Evolutionary conservation across 768 basidiomycete genomes (phyloP), one percentile per base, ranked within the genome.

Genomic region (Pisolithus orientalis): DNA sequence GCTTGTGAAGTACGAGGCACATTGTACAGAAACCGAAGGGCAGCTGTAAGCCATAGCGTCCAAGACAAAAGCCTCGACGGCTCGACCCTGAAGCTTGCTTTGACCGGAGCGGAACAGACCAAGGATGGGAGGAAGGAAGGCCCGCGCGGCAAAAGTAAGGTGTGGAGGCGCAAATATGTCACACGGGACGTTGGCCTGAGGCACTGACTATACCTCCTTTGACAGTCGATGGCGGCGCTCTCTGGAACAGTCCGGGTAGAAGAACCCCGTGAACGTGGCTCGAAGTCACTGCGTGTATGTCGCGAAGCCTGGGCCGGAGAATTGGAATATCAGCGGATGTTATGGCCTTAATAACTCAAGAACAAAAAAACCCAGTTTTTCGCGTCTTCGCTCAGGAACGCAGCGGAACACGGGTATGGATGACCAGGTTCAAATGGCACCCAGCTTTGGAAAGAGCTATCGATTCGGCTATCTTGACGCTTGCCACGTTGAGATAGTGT

Each of bases 191-290:
- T 44, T 45, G 27, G 28, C 10, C 9, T 31, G 9, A 14, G 47
- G 44, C 46, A 40, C 47, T 43, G 14, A 28, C 49, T 27, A 46
- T 47, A 44, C 14, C 24, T 31, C 24, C 44, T 53, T 24, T 44
- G 39, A 38, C 39, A 38, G 31, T 17, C 25, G 42, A 25, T 24
- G 7, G 28, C 21, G 39, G 38, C 31, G 34, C 47, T 39, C 27
- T 49, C 27, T 49, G 34, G 40, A 39, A 49, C 49, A 54, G 47
- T 45, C 53, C 45, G 34, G 25, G 44, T 13, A 28, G 49, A 43
- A 32, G 43, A 51, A 48, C 44, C 44, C 6, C 21, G 25, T 44
- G 25, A 13, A 14, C 31, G 31, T 32, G 16, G 25, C 16, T 5
- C 29, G 7, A n/a, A 17, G 32, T 45, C 25, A 44, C 21, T 45